Conservation (phyloP, 163 green algal genomes). For the Trebouxia gelatinosa region DNA sequence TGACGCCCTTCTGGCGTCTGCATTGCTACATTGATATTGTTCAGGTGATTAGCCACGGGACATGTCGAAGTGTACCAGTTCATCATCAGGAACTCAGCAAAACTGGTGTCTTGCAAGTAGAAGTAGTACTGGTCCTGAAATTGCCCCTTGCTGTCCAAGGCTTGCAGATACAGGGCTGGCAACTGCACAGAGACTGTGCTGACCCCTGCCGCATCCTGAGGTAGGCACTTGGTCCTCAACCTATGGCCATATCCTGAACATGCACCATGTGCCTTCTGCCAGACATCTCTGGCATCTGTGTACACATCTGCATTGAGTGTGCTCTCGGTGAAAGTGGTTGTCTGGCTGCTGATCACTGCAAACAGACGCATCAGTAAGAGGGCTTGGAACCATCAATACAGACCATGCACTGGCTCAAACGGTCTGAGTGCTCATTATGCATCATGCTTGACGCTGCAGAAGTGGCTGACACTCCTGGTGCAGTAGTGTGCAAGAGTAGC, state of each 20-base stretch:
- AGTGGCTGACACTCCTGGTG: no score
- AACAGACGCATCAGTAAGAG: not conserved
- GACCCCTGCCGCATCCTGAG: not conserved
- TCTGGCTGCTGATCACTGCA: not conserved
- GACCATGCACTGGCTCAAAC: no score
- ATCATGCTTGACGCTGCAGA: no score
- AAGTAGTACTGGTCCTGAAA: constrained; percentile 15
- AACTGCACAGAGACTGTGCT: not conserved
- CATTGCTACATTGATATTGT: constrained; percentile 3
- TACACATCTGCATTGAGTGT: not conserved
- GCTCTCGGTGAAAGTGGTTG: not conserved
- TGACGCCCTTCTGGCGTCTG: not conserved
- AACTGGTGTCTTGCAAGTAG: not conserved
- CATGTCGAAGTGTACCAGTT: constrained; percentile 23
- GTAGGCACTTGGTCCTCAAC: not conserved
- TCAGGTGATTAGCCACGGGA: not conserved
- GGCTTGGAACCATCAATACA: not conserved
- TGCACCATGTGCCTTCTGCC: not conserved
- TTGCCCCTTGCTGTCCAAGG: constrained; percentile 7
- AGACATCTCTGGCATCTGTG: constrained; percentile 3
- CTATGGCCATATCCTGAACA: constrained; percentile 14
- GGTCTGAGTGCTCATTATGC: no score
- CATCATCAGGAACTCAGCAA: constrained; percentile 11
- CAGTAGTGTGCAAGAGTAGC: no score
- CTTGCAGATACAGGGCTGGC: not conserved